Evolutionary conservation across 2,329 filamentous ascomycete genomes (phyloP), one percentile per base, ranked within the genome.

Genomic region (Curvularia spicifera): DNA sequence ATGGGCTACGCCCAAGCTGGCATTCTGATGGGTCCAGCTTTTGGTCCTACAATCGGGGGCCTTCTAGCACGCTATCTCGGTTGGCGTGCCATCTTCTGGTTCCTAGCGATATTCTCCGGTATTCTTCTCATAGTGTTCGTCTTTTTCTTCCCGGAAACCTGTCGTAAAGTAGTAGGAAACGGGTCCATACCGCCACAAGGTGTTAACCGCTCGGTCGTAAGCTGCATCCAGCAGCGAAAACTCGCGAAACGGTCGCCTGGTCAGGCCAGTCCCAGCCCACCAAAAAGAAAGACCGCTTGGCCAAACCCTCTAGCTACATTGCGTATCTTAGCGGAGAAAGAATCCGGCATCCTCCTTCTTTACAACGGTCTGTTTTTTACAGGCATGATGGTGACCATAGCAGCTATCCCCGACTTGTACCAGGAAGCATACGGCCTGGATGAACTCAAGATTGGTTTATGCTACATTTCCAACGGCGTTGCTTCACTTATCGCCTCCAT

Each of bases 1-100:
- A 89, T 93, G 77, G 79, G 89, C 84, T 56, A 84, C 87, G 57
- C 85, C 87, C n/a, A 83, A 82, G 42, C 81, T 81, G 6, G 87
- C 84, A 18, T 72, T 3, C 49, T 75, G 10, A 68, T 73, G 60
- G 66, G 75, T 10, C 61, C 72, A 31, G 64, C 71, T 6, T 71
- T 75, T 48, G 75, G 72, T 0, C 76, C 76, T 29, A 73, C 74
- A 0, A 71, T 79, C 10, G 76, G 76, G 22, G 70, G 67, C 2
- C 56, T 73, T 0, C 49, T 73, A 1, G 66, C 70, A 4, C 68
- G 70, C 44, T 72, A 71, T 49, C 67, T 78, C 1, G 76, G 76
- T 9, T 78, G 76, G 70, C 69, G 73, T 33, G 72, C 73, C 0
- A 78, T 78, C n/a, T 79, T 79, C 61, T 78, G 74, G 73, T 78